Evolutionary conservation across 148 eudicot species (phyloP), one percentile per base, ranked within the genome.

Genomic region (Camellia sinensis): DNA sequence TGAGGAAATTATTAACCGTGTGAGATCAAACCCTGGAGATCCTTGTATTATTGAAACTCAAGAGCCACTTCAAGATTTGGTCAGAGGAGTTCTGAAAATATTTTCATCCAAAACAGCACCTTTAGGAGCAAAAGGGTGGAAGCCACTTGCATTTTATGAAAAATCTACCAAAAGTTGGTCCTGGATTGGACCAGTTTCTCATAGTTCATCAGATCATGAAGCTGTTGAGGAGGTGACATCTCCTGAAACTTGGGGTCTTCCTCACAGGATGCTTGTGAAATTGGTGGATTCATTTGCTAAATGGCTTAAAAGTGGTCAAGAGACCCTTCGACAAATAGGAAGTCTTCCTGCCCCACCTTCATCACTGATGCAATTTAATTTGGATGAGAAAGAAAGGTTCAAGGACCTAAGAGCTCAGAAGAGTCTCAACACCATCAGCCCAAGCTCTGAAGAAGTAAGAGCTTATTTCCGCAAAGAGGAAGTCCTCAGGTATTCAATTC

Each of bases 251-350:
- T 96, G 99, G 99, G 87, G 86, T 68, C 83, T 96, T 65, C 91
- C 97, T 79, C 94, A 89, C 72, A 96, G 92, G 84, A 90, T 92
- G 93, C 93, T 96, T 69, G 94, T 91, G 17, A 96, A 96, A 81
- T 81, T 96, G 52, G 99, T 96, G 73, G 99, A 96, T 75, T 79
- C 98, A 14, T 93, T 92, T 84, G 99, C 99, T 79, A 93, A 91
- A 79, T 96, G 99, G 99, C 91, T 96, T 45, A 91, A 93, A 85
- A 89, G 89, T 82, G 90, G 97, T 77, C 98, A 92, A 86, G 99
- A 96, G 83, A 92, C 98, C 40, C 89, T 93, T 59, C 95, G 83
- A 83, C 93, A 92, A 82, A 89, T 96, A 48, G 98, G 97, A 69
- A 92, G 98, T 78, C 93, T 96, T 78, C 98, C 99, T 82, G 82